Conservation (phyloP, 805 yeast species). For the Starmera dryadoides region DNA sequence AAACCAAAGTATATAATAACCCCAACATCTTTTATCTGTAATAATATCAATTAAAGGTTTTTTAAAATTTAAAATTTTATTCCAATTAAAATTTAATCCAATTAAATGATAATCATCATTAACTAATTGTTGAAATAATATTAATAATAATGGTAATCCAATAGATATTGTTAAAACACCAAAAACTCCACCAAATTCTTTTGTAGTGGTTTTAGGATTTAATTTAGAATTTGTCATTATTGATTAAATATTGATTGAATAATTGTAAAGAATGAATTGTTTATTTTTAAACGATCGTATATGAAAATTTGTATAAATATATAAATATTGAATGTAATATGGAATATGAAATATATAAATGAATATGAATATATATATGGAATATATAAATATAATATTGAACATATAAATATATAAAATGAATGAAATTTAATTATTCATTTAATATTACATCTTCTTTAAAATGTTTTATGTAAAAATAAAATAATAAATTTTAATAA, state of each 20-base stretch:
- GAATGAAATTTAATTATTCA: no score
- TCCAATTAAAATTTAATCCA: conserved; percentile 39
- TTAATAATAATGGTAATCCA: conserved; percentile 59
- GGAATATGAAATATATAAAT: no score
- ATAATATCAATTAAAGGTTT: conserved; percentile 25
- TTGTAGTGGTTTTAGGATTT: conserved; percentile 66
- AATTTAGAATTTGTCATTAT: conserved; percentile 19
- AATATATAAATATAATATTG: no score
- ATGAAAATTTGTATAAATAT: no score
- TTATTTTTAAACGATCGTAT: no score
- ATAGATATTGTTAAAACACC: conserved; percentile 67
- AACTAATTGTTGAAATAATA: conserved; percentile 50
- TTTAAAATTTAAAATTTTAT: conserved; percentile 28
- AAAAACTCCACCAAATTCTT: conserved; percentile 70
- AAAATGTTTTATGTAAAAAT: no score
- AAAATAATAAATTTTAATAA: no score
- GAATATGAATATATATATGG: no score
- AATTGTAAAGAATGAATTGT: no score
- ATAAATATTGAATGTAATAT: no score
- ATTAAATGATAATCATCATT: conserved; percentile 50
- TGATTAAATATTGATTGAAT: not conserved
- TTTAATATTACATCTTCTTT: no score
- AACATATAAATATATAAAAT: no score
- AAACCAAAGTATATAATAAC: conserved; percentile 69
- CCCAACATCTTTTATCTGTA: conserved; percentile 48